Evolutionary conservation across 2,329 filamentous ascomycete species (phyloP).

Genomic region (Aspergillus oerlinghausenensis): DNA sequence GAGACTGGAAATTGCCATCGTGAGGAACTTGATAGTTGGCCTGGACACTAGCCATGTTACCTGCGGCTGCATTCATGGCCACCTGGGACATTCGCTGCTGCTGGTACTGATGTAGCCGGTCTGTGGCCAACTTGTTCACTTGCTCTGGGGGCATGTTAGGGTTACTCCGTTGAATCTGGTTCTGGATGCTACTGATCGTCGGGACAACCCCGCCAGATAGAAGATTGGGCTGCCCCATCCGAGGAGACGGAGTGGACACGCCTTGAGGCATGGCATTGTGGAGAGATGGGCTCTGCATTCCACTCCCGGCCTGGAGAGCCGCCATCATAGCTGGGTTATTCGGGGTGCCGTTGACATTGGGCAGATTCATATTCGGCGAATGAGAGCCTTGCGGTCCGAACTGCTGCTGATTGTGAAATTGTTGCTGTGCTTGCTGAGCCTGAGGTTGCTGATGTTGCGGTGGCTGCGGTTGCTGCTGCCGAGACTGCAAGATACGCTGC

Average conservation of each 20-base stretch:
- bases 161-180: constrained; percentile 48
- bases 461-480: constrained; percentile 34
- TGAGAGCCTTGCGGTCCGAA: constrained; percentile 39
- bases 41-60: constrained; percentile 40
- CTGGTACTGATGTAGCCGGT: constrained; percentile 46
- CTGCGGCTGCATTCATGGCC: constrained; percentile 49
- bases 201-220: constrained; percentile 52
- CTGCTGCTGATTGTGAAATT: constrained; percentile 38
- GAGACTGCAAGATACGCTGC: constrained; percentile 59
- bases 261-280: constrained; percentile 36
- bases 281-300: constrained; percentile 42
- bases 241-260: constrained; percentile 44
- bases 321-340: constrained; percentile 43
- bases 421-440: constrained; percentile 30
- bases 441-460: constrained; percentile 26
- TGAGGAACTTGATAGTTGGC: constrained; percentile 38
- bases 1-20: constrained; percentile 34
- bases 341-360: constrained; percentile 35
- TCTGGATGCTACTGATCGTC: constrained; percentile 50
- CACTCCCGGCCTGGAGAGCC: constrained; percentile 40
- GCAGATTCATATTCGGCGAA: constrained; percentile 44
- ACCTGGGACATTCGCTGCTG: constrained; percentile 48
- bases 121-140: constrained; percentile 49
- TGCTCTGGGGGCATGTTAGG: constrained; percentile 52
- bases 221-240: constrained; percentile 45